phyloP scores from a whole-genome alignment of 768 basidiomycete species.

The Boletus patriciae region DNA sequence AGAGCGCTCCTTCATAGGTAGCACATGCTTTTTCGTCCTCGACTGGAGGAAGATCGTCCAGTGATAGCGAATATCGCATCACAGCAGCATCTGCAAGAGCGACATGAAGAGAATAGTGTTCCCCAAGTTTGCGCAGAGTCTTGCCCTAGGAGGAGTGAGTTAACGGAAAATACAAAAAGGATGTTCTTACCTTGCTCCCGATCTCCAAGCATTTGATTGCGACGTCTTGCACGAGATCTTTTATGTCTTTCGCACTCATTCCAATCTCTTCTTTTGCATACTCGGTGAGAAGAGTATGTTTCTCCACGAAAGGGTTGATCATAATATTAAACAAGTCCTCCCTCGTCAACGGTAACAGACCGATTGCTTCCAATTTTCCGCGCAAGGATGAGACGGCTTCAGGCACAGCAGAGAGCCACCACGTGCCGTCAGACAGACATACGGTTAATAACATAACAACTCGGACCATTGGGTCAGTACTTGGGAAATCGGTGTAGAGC shows the following conservation, averaged over 20 bases:
- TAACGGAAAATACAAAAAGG: background rate
- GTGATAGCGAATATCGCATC: slow-evolving; percentile 48
- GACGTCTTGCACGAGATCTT: slow-evolving; percentile 56
- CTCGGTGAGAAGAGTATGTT: slow-evolving; percentile 48
- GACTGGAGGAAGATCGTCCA: slow-evolving; percentile 56
- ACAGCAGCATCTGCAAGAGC: slow-evolving; percentile 47
- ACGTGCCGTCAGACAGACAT: slow-evolving; percentile 43
- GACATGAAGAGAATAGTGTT: slow-evolving; percentile 46
- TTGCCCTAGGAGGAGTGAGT: slow-evolving; percentile 51
- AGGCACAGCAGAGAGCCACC: slow-evolving; percentile 29
- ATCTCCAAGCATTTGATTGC: slow-evolving; percentile 58
- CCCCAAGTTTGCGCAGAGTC: slow-evolving; percentile 58
- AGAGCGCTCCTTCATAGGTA: slow-evolving; percentile 51
- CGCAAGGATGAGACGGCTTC: slow-evolving; percentile 37
- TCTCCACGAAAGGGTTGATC: slow-evolving; percentile 68
- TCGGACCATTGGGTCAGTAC: slow-evolving; percentile 57
- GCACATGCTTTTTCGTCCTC: slow-evolving; percentile 49
- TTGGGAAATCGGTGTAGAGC: slow-evolving; percentile 68
- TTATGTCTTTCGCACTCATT: slow-evolving; percentile 43
- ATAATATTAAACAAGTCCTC: slow-evolving; percentile 64
- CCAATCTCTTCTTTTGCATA: slow-evolving; percentile 48
- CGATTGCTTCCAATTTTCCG: slow-evolving; percentile 54
- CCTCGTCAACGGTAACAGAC: slow-evolving; percentile 54
- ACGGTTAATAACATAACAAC: slow-evolving; percentile 72
- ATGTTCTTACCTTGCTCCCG: slow-evolving; percentile 45